phyloP scores from a whole-genome alignment of 139 green algal genomes.

The Nannochloris sp. region DNA sequence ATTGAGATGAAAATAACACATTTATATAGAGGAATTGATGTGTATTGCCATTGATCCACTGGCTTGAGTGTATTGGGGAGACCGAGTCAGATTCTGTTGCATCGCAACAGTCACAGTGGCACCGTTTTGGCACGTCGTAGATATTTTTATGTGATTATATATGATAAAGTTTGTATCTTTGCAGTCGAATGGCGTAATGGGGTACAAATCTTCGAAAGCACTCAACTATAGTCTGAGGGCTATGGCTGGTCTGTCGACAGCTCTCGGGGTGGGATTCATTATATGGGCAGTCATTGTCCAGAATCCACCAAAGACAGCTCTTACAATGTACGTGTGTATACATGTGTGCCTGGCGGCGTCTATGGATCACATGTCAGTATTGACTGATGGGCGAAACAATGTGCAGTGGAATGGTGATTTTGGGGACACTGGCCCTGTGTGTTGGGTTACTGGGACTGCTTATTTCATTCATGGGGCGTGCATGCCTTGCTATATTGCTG shows the following conservation, averaged over 20 bases:
- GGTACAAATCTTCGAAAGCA: neutral
- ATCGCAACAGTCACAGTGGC: neutral
- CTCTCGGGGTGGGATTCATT: slow-evolving; percentile 26
- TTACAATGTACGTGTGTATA: slow-evolving; percentile 25
- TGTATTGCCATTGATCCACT: neutral
- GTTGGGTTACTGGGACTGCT: slow-evolving; percentile 21
- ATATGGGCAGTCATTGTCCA: slow-evolving; percentile 29
- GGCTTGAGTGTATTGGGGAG: neutral
- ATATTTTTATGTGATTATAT: neutral
- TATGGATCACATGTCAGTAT: neutral
- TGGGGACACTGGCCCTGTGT: slow-evolving; percentile 17
- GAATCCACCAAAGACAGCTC: slow-evolving; percentile 24
- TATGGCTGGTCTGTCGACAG: slow-evolving; percentile 14
- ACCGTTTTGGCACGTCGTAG: neutral
- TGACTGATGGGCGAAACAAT: neutral
- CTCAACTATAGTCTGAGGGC: slow-evolving; percentile 17
- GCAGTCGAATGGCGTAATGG: neutral
- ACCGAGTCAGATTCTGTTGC: neutral
- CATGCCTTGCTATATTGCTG: slow-evolving; percentile 27
- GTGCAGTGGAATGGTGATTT: slow-evolving; percentile 26
- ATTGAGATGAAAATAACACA: no score
- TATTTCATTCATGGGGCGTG: slow-evolving; percentile 4
- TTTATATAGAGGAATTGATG: no score
- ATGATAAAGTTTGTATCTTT: slow-evolving; percentile 1
- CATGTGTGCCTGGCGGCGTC: neutral